These are phyloP conservation scores for Chlorella sp. DNA, from an alignment of 139 green algal species.

Conservation along the genomic window DNA sequence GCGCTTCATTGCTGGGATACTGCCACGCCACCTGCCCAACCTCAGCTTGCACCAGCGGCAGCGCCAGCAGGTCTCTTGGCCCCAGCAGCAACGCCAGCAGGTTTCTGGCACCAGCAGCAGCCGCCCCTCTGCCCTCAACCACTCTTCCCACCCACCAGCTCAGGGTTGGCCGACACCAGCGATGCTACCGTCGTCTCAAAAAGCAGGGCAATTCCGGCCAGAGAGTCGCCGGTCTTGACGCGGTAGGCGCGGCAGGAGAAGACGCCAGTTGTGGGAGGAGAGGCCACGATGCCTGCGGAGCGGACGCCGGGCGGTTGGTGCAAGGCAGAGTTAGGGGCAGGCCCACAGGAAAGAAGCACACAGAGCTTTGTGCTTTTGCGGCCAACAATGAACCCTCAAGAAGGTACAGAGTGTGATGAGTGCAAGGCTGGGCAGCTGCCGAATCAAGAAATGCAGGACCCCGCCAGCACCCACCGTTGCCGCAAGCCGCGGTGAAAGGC, in stretches of 20 bases:
- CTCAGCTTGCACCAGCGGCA: too few species aligned
- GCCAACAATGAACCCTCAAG: too few species aligned
- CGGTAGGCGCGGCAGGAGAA: constrained; percentile 29
- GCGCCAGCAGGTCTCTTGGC: too few species aligned
- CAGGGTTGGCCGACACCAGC: constrained; percentile 21
- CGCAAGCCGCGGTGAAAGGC: constrained; percentile 34
- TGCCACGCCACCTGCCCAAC: too few species aligned
- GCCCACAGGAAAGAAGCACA: background rate
- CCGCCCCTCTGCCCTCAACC: too few species aligned
- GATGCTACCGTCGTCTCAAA: background rate
- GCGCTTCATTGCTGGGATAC: too few species aligned
- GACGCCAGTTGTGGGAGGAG: constrained; percentile 23
- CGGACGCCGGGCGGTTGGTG: background rate
- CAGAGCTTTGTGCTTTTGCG: background rate
- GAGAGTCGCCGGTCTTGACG: constrained; percentile 2
- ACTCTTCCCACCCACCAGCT: background rate
- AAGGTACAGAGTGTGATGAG: background rate
- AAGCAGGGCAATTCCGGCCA: constrained; percentile 5
- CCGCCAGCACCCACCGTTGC: background rate
- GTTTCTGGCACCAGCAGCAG: too few species aligned
- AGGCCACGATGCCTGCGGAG: background rate
- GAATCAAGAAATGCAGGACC: background rate
- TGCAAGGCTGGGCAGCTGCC: background rate
- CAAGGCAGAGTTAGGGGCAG: background rate
- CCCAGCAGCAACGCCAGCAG: too few species aligned